phyloP scores from a whole-genome alignment of 495 filamentous ascomycete genomes.

The Lasiosphaeria hispida region DNA sequence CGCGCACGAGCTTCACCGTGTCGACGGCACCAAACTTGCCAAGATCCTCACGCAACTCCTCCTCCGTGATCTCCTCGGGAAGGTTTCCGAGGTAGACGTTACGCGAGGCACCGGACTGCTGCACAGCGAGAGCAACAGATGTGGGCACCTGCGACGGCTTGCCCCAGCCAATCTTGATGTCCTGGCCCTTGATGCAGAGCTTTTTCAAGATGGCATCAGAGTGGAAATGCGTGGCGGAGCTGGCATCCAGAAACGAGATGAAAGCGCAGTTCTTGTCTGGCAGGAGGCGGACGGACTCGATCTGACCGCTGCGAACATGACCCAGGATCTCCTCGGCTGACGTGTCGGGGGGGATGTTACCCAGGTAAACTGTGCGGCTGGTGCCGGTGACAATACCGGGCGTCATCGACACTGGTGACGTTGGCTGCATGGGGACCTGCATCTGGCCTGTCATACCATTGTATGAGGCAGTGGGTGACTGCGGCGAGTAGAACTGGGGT shows the following conservation, averaged over 20 bases:
- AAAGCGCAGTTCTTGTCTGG: conserved; percentile 99
- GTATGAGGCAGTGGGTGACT: conserved; percentile 81
- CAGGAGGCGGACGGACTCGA: conserved; percentile 92
- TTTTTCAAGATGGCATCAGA: conserved; percentile 99
- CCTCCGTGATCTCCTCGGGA: conserved; percentile 83
- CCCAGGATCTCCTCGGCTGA: conserved; percentile 95
- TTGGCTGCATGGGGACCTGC: conserved; percentile 46
- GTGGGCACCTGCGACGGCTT: conserved; percentile 98
- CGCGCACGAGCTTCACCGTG: conserved; percentile 94
- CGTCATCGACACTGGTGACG: conserved; percentile 67
- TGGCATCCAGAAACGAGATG: conserved; percentile 96
- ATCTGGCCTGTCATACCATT: conserved; percentile 60
- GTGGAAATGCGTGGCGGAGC: conserved; percentile 97
- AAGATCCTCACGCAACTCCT: conserved; percentile 90
- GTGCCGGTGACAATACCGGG: conserved; percentile 84
- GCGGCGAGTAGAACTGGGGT: conserved; percentile 73
- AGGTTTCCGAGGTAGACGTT: conserved; percentile 97
- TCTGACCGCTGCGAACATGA: conserved; percentile 95
- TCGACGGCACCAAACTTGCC: conserved; percentile 96
- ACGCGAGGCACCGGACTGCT: conserved; percentile 95
- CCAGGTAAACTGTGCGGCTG: conserved; percentile 93
- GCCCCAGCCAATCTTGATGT: conserved; percentile 99
- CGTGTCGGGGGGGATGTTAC: conserved; percentile 98
- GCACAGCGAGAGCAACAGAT: conserved; percentile 91
- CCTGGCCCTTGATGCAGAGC: conserved; percentile 93